Conservation (phyloP, 208 protist genomes). For the Trypanosoma platydactyli region DNA sequence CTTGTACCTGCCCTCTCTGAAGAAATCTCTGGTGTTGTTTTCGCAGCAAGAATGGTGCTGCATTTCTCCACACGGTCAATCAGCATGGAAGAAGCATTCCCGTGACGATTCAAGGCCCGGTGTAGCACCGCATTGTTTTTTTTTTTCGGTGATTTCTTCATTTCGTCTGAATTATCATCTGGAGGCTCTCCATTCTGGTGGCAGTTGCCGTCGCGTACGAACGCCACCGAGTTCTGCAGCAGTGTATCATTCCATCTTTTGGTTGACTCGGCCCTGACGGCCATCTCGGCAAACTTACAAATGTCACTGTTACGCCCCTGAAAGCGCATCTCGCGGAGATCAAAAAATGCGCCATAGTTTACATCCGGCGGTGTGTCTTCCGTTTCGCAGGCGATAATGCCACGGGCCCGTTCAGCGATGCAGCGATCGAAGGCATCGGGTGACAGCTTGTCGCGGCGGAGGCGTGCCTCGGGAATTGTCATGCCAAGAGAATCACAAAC, state of each 20-base stretch:
- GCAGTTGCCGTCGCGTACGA: not conserved
- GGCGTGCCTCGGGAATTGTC: slow-evolving; percentile 32
- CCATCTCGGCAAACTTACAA: slow-evolving; percentile 24
- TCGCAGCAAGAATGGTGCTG: not conserved
- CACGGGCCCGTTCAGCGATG: slow-evolving; percentile 21
- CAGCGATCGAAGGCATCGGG: slow-evolving; percentile 29
- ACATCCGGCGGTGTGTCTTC: not conserved
- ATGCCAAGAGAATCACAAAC: slow-evolving; percentile 33
- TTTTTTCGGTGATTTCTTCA: not conserved
- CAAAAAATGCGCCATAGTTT: slow-evolving; percentile 25
- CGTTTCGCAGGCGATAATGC: slow-evolving; percentile 20
- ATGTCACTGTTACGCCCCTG: slow-evolving; percentile 24
- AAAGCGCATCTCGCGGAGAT: slow-evolving; percentile 29
- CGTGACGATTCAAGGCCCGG: slow-evolving; percentile 4
- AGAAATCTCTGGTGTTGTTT: not conserved
- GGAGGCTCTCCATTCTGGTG: not conserved
- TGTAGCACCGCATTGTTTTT: slow-evolving; percentile 11
- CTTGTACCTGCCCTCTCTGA: not conserved
- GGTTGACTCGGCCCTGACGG: slow-evolving; percentile 9
- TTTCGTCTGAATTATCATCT: not conserved
- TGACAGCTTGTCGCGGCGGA: slow-evolving; percentile 24
- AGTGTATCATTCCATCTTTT: slow-evolving; percentile 3
- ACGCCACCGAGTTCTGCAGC: slow-evolving; percentile 18
- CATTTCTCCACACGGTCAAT: not conserved
- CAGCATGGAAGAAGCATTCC: not conserved